Conservation (phyloP, 805 yeast genomes). For the Metschnikowia lochheadii region DNA sequence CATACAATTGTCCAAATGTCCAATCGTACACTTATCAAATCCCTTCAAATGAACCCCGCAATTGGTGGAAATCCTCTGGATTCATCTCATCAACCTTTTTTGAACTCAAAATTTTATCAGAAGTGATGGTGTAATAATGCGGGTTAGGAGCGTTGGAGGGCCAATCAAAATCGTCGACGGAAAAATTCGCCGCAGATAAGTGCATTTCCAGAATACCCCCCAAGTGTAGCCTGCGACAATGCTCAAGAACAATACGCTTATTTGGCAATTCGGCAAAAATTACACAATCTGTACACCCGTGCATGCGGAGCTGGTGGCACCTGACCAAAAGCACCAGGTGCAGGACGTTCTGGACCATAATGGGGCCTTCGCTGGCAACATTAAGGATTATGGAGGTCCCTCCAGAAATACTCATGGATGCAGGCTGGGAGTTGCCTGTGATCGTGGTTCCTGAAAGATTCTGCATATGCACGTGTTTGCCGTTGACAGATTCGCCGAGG, state of each 20-base stretch:
- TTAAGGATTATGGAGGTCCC: slow-evolving; percentile 24
- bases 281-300: slow-evolving; percentile 10
- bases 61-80: neutral
- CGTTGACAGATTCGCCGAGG: slow-evolving; percentile 9
- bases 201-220: slow-evolving; percentile 1
- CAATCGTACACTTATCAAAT: no score
- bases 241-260: slow-evolving; percentile 29
- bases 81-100: neutral
- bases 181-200: neutral
- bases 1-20: no score
- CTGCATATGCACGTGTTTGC: slow-evolving; percentile 14
- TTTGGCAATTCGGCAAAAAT: slow-evolving; percentile 20
- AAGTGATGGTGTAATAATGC: neutral
- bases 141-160: slow-evolving; percentile 9
- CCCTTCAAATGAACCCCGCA: neutral
- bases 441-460: slow-evolving; percentile 4
- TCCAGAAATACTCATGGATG: slow-evolving; percentile 7
- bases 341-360: slow-evolving; percentile 19
- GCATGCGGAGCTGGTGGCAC: slow-evolving; percentile 20
- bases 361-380: slow-evolving; percentile 27
- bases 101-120: neutral
- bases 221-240: slow-evolving; percentile 16
- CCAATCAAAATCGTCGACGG: slow-evolving; percentile 17
- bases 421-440: slow-evolving; percentile 1
- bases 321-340: slow-evolving; percentile 11